These are phyloP conservation scores for Oryza longistaminata DNA, from an alignment of 176 grass and related monocot species.

Conservation along the genomic window DNA sequence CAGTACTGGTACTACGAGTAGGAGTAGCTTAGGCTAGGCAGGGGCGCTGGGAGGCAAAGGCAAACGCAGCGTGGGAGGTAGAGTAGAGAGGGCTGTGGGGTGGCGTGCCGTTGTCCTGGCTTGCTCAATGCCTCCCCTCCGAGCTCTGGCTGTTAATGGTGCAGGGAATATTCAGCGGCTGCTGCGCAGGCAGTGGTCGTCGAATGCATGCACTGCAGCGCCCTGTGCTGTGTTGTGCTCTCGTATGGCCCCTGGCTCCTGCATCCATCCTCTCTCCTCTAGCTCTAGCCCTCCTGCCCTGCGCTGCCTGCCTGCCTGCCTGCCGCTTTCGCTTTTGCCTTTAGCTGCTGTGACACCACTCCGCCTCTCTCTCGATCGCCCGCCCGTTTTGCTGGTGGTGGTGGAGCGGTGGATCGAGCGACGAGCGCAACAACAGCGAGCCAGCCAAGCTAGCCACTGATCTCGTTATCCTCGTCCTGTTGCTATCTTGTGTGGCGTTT, in stretches of 20 bases:
- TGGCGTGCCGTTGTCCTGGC: neutral
- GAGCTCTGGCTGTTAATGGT: slow-evolving; percentile 36
- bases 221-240: slow-evolving; percentile 24
- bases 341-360: slow-evolving; percentile 45
- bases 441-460: neutral
- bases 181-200: neutral
- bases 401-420: neutral
- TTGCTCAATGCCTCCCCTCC: neutral
- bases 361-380: neutral
- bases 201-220: slow-evolving; percentile 24
- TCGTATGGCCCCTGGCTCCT: neutral
- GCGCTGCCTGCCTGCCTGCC: too few relatives aligned
- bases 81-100: neutral
- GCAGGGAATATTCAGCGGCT: slow-evolving; percentile 67
- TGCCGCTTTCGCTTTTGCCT: slow-evolving; percentile 56
- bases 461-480: slow-evolving; percentile 3
- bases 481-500: slow-evolving; percentile 18
- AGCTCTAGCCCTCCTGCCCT: neutral
- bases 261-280: neutral
- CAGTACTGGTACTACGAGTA: neutral
- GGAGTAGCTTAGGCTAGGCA: neutral
- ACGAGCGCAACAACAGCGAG: neutral
- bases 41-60: neutral
- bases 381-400: neutral
- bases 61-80: neutral